A percentile compares a stretch with the other conserved stretches of the same genome.
phyloP scores from a whole-genome alignment of 2,329 filamentous ascomycete species.

The Fusarium incarnatum region DNA sequence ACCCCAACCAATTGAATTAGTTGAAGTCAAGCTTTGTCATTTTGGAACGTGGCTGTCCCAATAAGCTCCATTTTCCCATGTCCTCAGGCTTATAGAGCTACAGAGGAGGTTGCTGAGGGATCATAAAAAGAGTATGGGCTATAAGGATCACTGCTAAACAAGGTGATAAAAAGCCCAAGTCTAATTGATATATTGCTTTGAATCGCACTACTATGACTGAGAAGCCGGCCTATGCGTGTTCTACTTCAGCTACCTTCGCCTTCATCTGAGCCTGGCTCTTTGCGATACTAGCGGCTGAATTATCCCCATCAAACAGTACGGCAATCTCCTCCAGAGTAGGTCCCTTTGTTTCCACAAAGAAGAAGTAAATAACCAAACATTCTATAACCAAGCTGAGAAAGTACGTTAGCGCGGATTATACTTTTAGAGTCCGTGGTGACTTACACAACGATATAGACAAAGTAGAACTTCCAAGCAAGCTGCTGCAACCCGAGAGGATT shows the following conservation, averaged over 20 bases:
- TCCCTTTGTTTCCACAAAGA: constrained; percentile 42
- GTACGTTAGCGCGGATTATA: rapidly evolving
- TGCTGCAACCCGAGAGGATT: constrained; percentile 42
- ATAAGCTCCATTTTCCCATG: no score
- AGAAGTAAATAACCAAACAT: constrained; percentile 44
- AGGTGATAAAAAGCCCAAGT: no score
- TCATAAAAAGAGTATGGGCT: no score
- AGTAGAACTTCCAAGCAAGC: constrained; percentile 42
- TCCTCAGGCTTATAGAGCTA: no score
- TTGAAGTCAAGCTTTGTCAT: no score
- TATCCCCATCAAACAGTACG: constrained; percentile 39
- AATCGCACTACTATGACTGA: no score
- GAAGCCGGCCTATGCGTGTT: constrained; percentile 37
- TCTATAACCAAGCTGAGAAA: constrained; percentile 33
- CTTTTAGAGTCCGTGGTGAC: no score
- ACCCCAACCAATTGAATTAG: no score
- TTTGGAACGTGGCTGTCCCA: no score
- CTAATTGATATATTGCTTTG: no score
- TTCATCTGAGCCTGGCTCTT: constrained; percentile 39
- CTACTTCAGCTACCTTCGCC: constrained; percentile 19
- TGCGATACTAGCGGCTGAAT: constrained; percentile 40
- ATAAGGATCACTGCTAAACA: no score
- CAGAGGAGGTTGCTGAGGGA: no score
- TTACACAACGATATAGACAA: constrained; percentile 44
- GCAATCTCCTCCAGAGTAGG: constrained; percentile 44